Base-by-base conservation (phyloP, 2,329 filamentous ascomycete species). In the Arthrobotrys musiformis region DNA sequence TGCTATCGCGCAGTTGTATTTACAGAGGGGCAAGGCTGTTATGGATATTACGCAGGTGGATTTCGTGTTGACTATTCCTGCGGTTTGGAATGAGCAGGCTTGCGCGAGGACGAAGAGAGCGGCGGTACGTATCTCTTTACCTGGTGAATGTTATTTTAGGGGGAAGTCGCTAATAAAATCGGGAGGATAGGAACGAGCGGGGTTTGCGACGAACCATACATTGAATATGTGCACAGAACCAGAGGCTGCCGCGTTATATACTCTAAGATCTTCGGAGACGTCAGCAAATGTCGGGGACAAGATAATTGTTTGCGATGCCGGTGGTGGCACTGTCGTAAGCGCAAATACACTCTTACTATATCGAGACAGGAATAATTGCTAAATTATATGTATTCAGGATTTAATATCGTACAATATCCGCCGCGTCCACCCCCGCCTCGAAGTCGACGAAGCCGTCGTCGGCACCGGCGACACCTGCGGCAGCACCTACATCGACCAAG, bases 11-110 rank as follows among this genome's bases (percentile, higher is more conserved):
- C 77, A 79, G 24, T 30, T 80, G 22, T 79, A 70, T 28, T 19
- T 67, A 24, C 78, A 79, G 19, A 67, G 77, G 17, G 70, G 74
- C 2, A 54, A 61, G 19, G 54, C 66, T 19, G 69, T 79, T 33
- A 79, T 80, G 79, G 64, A 74, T 48, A 76, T 74, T 22, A 77
- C 70, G 13, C 79, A 79, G 52, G 90, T 93, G 46, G 90, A 93
- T 75, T 93, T 92, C 80, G 91, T 94, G 44, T 85, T 94, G 68
- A 94, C 92, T 0, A 92, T 92, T 66, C 92, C 92, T 4, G 92
- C 92, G 6, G 91, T 94, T 4, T 94, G 92, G 92, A 92, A 90
- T 28, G 92, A 94, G 30, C 60, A 70, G 35, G 73, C 73, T 35
- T 77, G 73, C 8, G 44, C 61, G 40, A 64, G 73, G 35, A 77